Evolutionary conservation across 371 early-diverging fungal genomes (phyloP).

Genomic region (Mortierella sp.): DNA sequence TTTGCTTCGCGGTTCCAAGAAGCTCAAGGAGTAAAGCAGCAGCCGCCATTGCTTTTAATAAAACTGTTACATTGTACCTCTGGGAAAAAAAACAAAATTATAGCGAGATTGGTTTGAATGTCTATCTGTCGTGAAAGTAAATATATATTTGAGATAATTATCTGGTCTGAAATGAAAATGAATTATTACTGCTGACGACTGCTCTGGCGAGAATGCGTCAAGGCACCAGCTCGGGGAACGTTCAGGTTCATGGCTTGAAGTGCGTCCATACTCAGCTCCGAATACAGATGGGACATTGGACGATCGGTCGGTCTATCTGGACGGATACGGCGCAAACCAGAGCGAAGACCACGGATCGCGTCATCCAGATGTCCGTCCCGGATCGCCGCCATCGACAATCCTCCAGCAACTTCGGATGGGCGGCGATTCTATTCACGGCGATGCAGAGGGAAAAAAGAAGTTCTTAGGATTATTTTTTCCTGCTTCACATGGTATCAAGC

Average conservation of each 20-base stretch:
- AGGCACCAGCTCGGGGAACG: slow-evolving; percentile 32
- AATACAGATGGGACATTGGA: slow-evolving; percentile 53
- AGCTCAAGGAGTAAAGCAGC: slow-evolving; percentile 72
- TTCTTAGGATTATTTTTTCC: background rate
- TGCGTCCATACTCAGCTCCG: slow-evolving; percentile 49
- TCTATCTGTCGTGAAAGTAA: too few species aligned
- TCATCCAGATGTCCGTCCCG: slow-evolving; percentile 51
- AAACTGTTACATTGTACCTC: slow-evolving; percentile 17
- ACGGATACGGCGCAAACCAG: slow-evolving; percentile 41
- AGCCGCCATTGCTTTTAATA: slow-evolving; percentile 25
- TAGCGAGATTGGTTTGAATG: too few species aligned
- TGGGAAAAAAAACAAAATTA: slow-evolving; percentile 6
- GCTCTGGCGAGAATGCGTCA: slow-evolving; percentile 39
- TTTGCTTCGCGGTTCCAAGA: slow-evolving; percentile 98
- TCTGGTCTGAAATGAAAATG: background rate
- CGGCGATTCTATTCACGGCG: slow-evolving; percentile 31
- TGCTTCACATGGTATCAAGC: too few species aligned
- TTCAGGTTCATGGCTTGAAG: slow-evolving; percentile 35
- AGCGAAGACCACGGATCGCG: slow-evolving; percentile 45
- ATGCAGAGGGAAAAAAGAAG: background rate
- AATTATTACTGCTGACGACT: slow-evolving; percentile 28
- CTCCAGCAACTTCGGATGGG: slow-evolving; percentile 17
- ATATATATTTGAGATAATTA: too few species aligned
- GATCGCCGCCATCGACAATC: slow-evolving; percentile 36
- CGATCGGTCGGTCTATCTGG: slow-evolving; percentile 20